Base-by-base conservation (phyloP, 176 grass and related monocot species). In the Secale cereale region DNA sequence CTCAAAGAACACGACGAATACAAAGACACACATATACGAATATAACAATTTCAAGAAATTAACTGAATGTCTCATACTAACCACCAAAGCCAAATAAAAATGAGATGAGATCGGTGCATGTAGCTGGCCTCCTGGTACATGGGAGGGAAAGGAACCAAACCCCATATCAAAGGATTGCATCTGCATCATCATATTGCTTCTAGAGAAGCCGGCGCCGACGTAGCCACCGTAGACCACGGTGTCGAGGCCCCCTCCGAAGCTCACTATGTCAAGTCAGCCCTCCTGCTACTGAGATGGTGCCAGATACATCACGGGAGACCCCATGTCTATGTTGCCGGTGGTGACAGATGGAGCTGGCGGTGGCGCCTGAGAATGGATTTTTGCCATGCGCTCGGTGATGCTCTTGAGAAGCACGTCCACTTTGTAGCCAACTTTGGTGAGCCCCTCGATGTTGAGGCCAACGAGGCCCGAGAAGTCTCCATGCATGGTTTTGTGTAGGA, bases 401-500 rank as follows among this genome's bases (percentile, higher is more conserved):
- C 0, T 36, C 16, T 32, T 69, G 19, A 84, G 72, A 26, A 36
- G 45, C n/a, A 19, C 70, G 7, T 77, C 26, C 2, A 86, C 65
- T 16, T 79, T 22, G 1, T 26, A 59, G 0, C 56, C 8, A 29
- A 92, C 70, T n/a, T 15, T 83, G 3, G 26, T 10, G 5, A 86
- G 60, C 11, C 83, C 66, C n/a, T 90, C 85, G 23, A 48, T 54
- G 22, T 28, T 9, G 26, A 75, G 20, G 2, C 35, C 7, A 1
- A 29, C 11, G 15, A 82, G 28, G 32, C 15, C 4, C 0, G 50
- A 33, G 10, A 39, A 8, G 2, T 25, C 3, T 9, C 75, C 79
- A 0, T 0, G 2, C 13, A 88, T 10, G n/a, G 71, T 54, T 0
- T 92, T 43, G 32, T 78, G 78, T 13, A 94, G 59, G 25, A 90